These are phyloP conservation scores for Chlamydomonas incerta DNA, from an alignment of 139 green algal genomes.

Conservation along the genomic window DNA sequence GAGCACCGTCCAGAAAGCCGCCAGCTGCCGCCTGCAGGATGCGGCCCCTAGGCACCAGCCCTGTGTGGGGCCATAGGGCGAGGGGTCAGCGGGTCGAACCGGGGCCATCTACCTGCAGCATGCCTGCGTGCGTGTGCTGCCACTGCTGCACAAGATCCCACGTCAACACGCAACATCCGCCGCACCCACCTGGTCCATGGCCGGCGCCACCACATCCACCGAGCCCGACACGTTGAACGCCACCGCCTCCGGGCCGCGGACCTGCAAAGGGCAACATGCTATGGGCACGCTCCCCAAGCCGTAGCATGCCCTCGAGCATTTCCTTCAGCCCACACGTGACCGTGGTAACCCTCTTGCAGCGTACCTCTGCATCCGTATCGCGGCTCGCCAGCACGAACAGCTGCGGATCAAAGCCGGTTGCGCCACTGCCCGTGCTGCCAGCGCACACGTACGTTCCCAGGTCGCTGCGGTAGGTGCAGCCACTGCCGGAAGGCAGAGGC, in stretches of 20 bases:
- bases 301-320: neutral
- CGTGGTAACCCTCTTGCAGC: neutral
- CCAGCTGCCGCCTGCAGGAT: conserved; percentile 54
- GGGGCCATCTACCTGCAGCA: no score
- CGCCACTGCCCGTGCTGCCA: no score
- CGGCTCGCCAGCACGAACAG: conserved; percentile 60
- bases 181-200: conserved; percentile 59
- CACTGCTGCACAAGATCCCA: no score
- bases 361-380: conserved; percentile 53
- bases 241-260: conserved; percentile 58
- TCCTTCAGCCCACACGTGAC: no score
- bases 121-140: no score
- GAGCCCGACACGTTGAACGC: conserved; percentile 37
- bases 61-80: no score
- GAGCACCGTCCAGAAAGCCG: conserved; percentile 61
- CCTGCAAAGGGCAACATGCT: conserved; percentile 44
- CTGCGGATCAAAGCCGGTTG: conserved; percentile 42
- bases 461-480: neutral
- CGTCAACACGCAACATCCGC: no score
- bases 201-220: conserved; percentile 35
- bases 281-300: neutral
- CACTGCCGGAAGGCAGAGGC: neutral
- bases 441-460: conserved; percentile 2
- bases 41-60: no score
- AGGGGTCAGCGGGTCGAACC: no score